Conservation (phyloP, 2,329 filamentous ascomycete genomes). For the Aspergillus aculeatus region DNA sequence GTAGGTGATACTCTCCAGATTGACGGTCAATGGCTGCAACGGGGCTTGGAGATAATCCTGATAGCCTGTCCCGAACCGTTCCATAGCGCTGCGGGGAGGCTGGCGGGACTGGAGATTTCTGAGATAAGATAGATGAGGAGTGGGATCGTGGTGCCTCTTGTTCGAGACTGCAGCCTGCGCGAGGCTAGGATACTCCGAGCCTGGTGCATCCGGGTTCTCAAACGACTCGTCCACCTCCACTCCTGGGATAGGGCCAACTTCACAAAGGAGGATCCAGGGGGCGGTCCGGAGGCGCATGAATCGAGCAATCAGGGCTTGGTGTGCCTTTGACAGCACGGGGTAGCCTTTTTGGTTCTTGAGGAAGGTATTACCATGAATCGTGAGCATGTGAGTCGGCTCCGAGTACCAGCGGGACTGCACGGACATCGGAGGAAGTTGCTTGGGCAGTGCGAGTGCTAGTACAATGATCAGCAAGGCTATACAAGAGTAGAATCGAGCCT, state of each 20-base stretch:
- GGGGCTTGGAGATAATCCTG: constrained; percentile 97
- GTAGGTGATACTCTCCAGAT: constrained; percentile 94
- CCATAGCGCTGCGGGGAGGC: constrained; percentile 61
- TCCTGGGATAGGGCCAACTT: constrained; percentile 57
- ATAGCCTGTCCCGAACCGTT: constrained; percentile 68
- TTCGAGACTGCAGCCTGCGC: constrained; percentile 60
- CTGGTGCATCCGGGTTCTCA: constrained; percentile 21
- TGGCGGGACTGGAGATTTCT: constrained; percentile 82
- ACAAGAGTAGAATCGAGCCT: background rate
- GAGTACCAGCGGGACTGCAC: constrained; percentile 64
- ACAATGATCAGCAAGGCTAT: constrained; percentile 15
- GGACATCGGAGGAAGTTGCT: constrained; percentile 55
- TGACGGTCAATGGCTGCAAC: constrained; percentile 90
- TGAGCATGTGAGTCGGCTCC: constrained; percentile 59
- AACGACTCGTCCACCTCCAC: constrained; percentile 32
- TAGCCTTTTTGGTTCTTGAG: constrained; percentile 59
- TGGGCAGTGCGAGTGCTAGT: constrained; percentile 58
- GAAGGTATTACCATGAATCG: constrained; percentile 54
- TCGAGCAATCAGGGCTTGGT: constrained; percentile 57
- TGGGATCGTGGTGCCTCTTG: constrained; percentile 55
- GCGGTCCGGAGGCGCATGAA: constrained; percentile 57
- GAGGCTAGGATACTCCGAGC: constrained; percentile 63
- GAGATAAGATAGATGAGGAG: constrained; percentile 75
- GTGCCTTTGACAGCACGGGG: constrained; percentile 57
- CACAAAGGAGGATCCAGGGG: constrained; percentile 61